Base-by-base conservation (phyloP, 2,329 filamentous ascomycete species). In the Sarocladiaceae sp. region DNA sequence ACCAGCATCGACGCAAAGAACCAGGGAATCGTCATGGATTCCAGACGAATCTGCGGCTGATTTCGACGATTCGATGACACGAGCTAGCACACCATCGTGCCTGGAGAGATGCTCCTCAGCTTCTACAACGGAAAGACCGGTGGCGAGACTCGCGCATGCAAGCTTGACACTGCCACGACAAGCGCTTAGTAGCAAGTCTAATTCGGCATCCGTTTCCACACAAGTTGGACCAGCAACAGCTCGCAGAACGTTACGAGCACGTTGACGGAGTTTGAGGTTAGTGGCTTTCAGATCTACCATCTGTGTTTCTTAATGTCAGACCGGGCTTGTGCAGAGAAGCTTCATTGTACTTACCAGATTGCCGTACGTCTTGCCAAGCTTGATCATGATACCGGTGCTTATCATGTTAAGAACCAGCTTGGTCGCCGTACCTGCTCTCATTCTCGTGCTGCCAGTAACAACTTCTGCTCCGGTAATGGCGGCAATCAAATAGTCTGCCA, bases 341-440 rank as follows among this genome's bases (percentile, higher is more conserved):
- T n/a, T n/a, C n/a, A n/a, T n/a, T n/a, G n/a, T n/a, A 44, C 48
- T 12, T 29, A 50, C 48, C 42, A 50, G 18, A 19, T 50, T 50
- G 3, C 48, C 48, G 19, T 45, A 50, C 3, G 48, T 50, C 23
- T 50, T 50, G 3, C 48, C 48, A 26, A 45, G 37, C n/a, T 40
- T 43, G 34, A 50, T 45, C 34, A 47, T 45, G 12, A 45, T 45
- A 1, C 48, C 47, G 6, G 48, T 50, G 10, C 44, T 47, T n/a
- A 50, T 47, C 48, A 50, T 50, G 24, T 50, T 50, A 6, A 50
- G 37, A 9, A 48, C 64, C 46, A 69, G 48, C 49, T 71, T 71
- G 0, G 68, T 69, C 1, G 63, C 66, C 0, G 64, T 70, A 13
- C 68, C 68, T 2, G 67, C 66, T 49, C 70, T 70, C 46, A 70